Percentiles rank a stretch among this genome's conserved stretches.
These are phyloP conservation scores for Pseudogymnoascus sp. DNA, from an alignment of 2,329 filamentous ascomycete species.

Conservation along the genomic window DNA sequence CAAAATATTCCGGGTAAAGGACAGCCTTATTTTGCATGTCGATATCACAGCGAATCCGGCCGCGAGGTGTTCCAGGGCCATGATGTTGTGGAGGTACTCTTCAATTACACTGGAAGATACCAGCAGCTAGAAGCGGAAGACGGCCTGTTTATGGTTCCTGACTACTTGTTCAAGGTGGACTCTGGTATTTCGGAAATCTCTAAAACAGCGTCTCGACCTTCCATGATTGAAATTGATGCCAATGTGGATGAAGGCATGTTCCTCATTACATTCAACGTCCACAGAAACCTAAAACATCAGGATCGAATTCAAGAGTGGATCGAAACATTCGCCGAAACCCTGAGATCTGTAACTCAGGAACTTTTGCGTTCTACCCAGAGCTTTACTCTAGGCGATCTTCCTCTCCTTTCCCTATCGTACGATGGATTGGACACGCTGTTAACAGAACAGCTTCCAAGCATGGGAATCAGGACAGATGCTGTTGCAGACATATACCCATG, in stretches of 20 bases:
- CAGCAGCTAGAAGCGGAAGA: conserved; percentile 37
- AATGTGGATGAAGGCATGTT: not conserved
- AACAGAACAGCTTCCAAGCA: not conserved
- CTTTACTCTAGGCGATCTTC: conserved; percentile 36
- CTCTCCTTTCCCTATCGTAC: conserved; percentile 37
- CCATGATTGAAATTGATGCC: conserved; percentile 5
- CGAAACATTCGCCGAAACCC: not conserved
- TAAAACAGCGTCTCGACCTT: not conserved
- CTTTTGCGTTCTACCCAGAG: not conserved
- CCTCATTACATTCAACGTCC: not conserved
- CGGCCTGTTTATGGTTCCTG: conserved; percentile 23
- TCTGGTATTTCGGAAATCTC: not conserved
- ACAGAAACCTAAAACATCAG: conserved; percentile 7
- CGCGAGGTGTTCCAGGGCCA: conserved; percentile 26
- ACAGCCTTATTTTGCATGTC: not conserved
- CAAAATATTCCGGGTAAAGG: not conserved
- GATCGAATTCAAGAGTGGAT: conserved; percentile 8
- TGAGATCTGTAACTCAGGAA: not conserved
- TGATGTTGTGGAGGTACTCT: conserved; percentile 37
- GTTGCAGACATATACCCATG: conserved; percentile 31
- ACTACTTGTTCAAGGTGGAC: not conserved
- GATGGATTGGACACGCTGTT: conserved; percentile 30
- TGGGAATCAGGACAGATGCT: conserved; percentile 17
- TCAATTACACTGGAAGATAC: conserved; percentile 41
- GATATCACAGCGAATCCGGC: not conserved